Evolutionary conservation across 495 filamentous ascomycete species (phyloP), one percentile per base, ranked within the genome.

Genomic region (Aspergillus diversus): DNA sequence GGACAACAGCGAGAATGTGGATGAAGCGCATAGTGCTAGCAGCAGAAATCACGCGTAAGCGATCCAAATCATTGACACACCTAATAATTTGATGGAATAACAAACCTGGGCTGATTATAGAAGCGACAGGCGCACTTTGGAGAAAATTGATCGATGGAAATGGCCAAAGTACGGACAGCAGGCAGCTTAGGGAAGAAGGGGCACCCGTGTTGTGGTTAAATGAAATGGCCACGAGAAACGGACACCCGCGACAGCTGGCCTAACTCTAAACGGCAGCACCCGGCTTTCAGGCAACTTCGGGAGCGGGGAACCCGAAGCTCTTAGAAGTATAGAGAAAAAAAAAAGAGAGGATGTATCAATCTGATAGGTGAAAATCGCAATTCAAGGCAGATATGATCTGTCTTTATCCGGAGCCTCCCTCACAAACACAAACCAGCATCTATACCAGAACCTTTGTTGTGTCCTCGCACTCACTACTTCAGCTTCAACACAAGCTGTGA

Each of bases 1-100:
- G 88, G 66, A 92, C 83, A 62, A 92, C 81, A 39, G 87, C 65
- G 65, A 91, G 75, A 32, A 84, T 62, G 54, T 85, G 80, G 63
- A 87, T 80, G 77, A 90, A 84, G 71, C 88, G 90, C 91, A 94
- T 94, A 72, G 62, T 72, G 69, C 61, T 69, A 33, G 33, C 16
- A 37, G 43, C 13, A 39, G 35, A 32, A 51, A 60, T 43, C 52
- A 63, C 61, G 61, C 48, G 63, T 62, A 60, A 55, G 52, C 68
- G 43, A 61, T 56, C 46, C 32, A 31, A 39, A 16, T 51, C 37
- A 51, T 47, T 13, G 50, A 32, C 7, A 27, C 15, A 27, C 27
- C 21, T 27, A 21, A 31, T 57, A 11, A 27, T 48, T 48, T 54
- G 43, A 52, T 48, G 59, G 50, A 49, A 62, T n/a, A 1, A 66